phyloP scores from a whole-genome alignment of 2,329 filamentous ascomycete genomes.

The Epichloe aotearoae region DNA sequence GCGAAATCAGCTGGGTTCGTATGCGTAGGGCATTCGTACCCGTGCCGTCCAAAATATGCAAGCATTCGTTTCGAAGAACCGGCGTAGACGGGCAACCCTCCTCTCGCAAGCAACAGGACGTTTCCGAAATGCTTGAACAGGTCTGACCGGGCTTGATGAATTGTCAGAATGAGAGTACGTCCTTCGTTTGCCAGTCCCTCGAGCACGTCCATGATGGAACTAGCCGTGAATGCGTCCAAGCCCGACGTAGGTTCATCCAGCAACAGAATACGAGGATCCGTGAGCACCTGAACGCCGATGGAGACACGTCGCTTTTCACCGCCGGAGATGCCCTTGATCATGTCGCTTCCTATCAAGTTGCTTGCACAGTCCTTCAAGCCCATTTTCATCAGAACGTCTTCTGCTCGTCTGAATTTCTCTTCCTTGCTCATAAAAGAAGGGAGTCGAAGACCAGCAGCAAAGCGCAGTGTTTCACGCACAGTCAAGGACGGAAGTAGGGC shows the following conservation, averaged over 20 bases:
- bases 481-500: slow-evolving; percentile 61
- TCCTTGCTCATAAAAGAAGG: slow-evolving; percentile 56
- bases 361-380: slow-evolving; percentile 68
- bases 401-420: slow-evolving; percentile 54
- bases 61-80: slow-evolving; percentile 53
- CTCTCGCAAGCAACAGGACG: slow-evolving; percentile 55
- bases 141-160: slow-evolving; percentile 65
- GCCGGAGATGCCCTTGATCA: slow-evolving; percentile 66
- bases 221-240: slow-evolving; percentile 64
- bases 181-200: slow-evolving; percentile 58
- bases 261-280: slow-evolving; percentile 57
- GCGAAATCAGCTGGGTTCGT: slow-evolving; percentile 71
- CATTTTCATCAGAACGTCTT: slow-evolving; percentile 61
- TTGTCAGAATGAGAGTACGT: slow-evolving; percentile 61
- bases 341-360: slow-evolving; percentile 57
- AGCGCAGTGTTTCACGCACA: slow-evolving; percentile 59
- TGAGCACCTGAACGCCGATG: slow-evolving; percentile 66
- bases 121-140: slow-evolving; percentile 60
- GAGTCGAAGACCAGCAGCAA: slow-evolving; percentile 57
- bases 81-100: slow-evolving; percentile 55
- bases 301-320: slow-evolving; percentile 68
- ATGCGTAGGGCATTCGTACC: slow-evolving; percentile 51
- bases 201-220: slow-evolving; percentile 63
- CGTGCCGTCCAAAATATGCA: slow-evolving; percentile 44
- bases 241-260: slow-evolving; percentile 69